Evolutionary conservation across 305 asterid genomes (phyloP).

Genomic region (Rubia peregrina): DNA sequence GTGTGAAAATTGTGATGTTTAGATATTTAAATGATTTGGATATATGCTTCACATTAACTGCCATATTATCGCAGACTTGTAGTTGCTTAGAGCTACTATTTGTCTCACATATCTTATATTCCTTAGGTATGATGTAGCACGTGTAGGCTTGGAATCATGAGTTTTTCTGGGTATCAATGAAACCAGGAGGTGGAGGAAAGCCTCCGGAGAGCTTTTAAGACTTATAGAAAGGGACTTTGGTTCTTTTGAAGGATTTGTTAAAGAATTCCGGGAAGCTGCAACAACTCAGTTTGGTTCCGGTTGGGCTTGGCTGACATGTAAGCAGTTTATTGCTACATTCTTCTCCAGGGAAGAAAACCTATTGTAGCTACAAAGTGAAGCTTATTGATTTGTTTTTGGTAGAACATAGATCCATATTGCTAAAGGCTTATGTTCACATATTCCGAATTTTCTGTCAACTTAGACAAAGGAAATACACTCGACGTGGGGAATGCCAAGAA

Average conservation of each 20-base stretch:
- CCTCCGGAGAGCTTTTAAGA: slow-evolving; percentile 62
- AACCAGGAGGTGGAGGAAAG: slow-evolving; percentile 90
- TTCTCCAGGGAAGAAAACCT: neutral
- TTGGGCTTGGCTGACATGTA: slow-evolving; percentile 99
- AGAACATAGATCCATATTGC: neutral
- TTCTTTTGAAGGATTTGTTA: slow-evolving; percentile 67
- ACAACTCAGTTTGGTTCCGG: slow-evolving; percentile 92
- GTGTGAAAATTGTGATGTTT: slow-evolving; percentile 24
- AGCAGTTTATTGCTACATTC: slow-evolving; percentile 25
- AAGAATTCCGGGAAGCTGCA: slow-evolving; percentile 80
- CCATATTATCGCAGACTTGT: neutral
- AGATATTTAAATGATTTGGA: neutral
- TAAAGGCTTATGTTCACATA: slow-evolving; percentile 5
- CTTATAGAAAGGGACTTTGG: slow-evolving; percentile 88
- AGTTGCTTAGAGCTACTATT: neutral
- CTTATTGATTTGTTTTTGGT: neutral
- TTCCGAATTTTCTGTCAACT: slow-evolving; percentile 11
- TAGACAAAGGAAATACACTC: slow-evolving; percentile 80
- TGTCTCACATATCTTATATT: neutral
- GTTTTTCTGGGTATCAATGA: slow-evolving; percentile 96
- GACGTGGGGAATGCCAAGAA: slow-evolving; percentile 69
- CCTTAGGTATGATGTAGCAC: slow-evolving; percentile 6
- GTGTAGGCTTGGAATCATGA: slow-evolving; percentile 89
- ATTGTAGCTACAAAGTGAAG: neutral
- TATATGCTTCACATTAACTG: neutral